Base-by-base conservation (phyloP, 148 eudicot genomes). In the Chenopodium formosanum region DNA sequence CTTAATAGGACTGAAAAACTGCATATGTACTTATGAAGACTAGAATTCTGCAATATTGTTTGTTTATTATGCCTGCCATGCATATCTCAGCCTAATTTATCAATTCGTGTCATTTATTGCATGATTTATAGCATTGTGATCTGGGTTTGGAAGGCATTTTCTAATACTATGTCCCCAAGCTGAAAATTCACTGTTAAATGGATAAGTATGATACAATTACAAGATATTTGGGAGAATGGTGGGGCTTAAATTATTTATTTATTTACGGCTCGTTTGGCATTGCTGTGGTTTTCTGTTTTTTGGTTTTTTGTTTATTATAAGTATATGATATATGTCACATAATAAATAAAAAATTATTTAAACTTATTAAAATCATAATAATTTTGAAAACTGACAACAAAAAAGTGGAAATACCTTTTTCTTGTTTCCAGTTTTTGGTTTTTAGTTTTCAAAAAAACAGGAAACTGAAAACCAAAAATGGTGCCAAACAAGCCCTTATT, bases 111-210 rank as follows among this genome's bases (percentile, higher is more conserved):
- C 52, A 16, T 9, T 74, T 62, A 22, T 22, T 25, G 29, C 2
- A 44, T 1, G 53, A 4, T 96, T 91, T 89, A 96, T 96, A 74
- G 87, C 12, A 9, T 14, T 64, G 56, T 10, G 2, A 70, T 64
- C 27, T 32, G 60, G 69, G 19, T 79, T 69, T 50, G 47, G 23
- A 32, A 19, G 50, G 23, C 65, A 4, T 60, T 19, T n/a, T 2
- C 19, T 53, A 13, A 53, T 2, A 37, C 56, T 50, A 1, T 50
- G 56, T 9, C 17, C 0, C 60, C 19, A 91, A 17, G 92, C 19
- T 53, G 17, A 53, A 14, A 11, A 11, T 53, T 53, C 60, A 53
- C 93, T 53, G 60, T 16, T 53, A 11, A 53, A 3, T 53, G 60
- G 60, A 50, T 9, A 50, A 50, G 56, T 2, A 50, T 50, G 56